These are phyloP conservation scores for Alternaria novae-zelandiae DNA, from an alignment of 2,329 filamentous ascomycete genomes.

Conservation along the genomic window DNA sequence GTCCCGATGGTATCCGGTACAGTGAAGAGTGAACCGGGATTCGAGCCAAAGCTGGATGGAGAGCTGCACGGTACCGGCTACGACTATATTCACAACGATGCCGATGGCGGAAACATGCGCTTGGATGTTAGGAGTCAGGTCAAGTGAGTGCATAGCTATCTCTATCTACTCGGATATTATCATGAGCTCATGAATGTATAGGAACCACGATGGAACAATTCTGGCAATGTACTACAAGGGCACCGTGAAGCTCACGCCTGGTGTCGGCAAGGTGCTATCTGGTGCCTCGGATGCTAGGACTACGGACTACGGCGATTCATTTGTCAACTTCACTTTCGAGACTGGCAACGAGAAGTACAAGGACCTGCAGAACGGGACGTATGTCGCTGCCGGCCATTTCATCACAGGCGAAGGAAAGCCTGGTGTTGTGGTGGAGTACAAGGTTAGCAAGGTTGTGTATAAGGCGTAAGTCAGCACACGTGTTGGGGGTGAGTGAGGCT, in stretches of 20 bases:
- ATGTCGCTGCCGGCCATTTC: slow-evolving; percentile 40
- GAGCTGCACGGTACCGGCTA: slow-evolving; percentile 41
- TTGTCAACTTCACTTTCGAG: slow-evolving; percentile 39
- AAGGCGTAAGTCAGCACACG: not conserved
- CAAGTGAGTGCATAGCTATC: slow-evolving; percentile 18
- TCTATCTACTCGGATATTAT: too few species aligned
- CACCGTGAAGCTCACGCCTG: slow-evolving; percentile 30
- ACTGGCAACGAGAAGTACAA: slow-evolving; percentile 38
- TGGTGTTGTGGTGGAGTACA: slow-evolving; percentile 39
- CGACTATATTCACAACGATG: slow-evolving; percentile 43
- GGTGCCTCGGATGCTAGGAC: slow-evolving; percentile 32
- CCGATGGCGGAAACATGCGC: slow-evolving; percentile 32
- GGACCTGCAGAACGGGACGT: slow-evolving; percentile 36
- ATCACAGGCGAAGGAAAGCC: slow-evolving; percentile 27
- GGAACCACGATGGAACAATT: slow-evolving; percentile 29
- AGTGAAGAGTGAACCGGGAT: slow-evolving; percentile 38
- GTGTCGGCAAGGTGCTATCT: slow-evolving; percentile 31
- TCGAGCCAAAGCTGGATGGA: slow-evolving; percentile 36
- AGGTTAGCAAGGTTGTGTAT: slow-evolving; percentile 35
- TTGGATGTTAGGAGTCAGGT: slow-evolving; percentile 37
- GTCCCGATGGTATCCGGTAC: slow-evolving; percentile 41
- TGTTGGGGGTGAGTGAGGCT: not conserved
- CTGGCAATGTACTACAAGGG: slow-evolving; percentile 45
- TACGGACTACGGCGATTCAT: slow-evolving; percentile 39
- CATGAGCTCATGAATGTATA: not conserved